Conservation (phyloP, 192 early-diverging fungal species). For the Coemansia sp. region DNA sequence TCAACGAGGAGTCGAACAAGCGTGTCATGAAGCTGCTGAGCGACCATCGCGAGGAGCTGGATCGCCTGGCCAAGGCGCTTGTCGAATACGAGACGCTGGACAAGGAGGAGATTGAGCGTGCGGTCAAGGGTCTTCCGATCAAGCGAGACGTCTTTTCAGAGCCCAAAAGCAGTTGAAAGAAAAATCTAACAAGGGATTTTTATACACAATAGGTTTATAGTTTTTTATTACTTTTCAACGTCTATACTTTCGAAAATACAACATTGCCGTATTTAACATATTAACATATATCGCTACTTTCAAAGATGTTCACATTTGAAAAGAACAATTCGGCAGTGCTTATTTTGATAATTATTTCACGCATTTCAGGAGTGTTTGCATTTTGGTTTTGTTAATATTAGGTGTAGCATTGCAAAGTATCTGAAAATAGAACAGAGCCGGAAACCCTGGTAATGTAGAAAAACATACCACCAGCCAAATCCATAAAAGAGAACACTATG, state of each 20-base stretch:
- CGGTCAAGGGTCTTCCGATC: constrained; percentile 54
- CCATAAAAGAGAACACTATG: constrained; percentile 8
- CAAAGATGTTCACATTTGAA: no score
- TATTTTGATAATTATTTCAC: no score
- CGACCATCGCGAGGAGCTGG: constrained; percentile 81
- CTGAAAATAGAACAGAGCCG: constrained; percentile 4
- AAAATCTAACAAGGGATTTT: no score
- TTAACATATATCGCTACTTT: no score
- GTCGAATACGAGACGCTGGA: constrained; percentile 94
- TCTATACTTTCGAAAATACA: no score
- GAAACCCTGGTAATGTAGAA: neutral
- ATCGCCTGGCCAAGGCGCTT: constrained; percentile 88
- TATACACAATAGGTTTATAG: no score
- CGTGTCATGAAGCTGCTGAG: constrained; percentile 75
- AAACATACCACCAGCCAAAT: neutral
- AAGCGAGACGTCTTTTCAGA: constrained; percentile 22
- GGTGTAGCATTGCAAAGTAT: constrained; percentile 1
- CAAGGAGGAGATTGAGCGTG: constrained; percentile 79
- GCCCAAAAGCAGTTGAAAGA: no score
- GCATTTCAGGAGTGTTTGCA: neutral
- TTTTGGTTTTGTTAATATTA: constrained; percentile 7
- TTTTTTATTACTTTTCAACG: no score
- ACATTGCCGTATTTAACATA: no score
- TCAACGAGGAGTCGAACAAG: constrained; percentile 72
- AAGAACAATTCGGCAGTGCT: no score